Evolutionary conservation across 2,329 filamentous ascomycete species (phyloP).

Genomic region (Colletotrichum godetiae): DNA sequence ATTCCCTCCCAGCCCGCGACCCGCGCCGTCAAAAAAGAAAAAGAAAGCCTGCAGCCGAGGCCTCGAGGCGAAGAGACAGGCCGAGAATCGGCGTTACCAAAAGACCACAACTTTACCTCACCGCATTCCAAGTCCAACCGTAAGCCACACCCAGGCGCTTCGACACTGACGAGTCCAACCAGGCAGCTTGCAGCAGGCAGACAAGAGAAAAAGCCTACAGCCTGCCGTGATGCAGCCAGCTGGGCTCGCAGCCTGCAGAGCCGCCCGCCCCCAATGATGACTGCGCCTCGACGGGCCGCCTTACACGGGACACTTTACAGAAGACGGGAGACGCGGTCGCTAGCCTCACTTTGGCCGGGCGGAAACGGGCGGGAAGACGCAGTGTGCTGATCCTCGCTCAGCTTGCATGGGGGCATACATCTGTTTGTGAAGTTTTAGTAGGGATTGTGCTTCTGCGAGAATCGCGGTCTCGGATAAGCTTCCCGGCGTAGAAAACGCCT

Average conservation of each 20-base stretch:
- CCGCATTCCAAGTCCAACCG: too few relatives aligned
- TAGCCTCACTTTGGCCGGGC: slow-evolving; percentile 19
- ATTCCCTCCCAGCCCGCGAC: too few relatives aligned
- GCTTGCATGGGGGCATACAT: neutral
- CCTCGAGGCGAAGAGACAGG: neutral
- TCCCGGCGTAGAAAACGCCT: neutral
- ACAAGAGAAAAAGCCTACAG: neutral
- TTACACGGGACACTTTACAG: neutral
- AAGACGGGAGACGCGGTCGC: neutral
- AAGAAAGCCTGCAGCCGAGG: neutral
- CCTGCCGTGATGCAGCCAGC: neutral
- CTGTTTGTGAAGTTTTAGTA: neutral
- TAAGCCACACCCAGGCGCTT: too few relatives aligned
- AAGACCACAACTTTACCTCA: too few relatives aligned
- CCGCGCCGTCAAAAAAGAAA: neutral
- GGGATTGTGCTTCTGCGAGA: neutral
- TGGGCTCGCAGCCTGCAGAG: neutral
- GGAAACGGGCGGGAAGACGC: slow-evolving; percentile 13
- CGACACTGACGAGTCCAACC: too few relatives aligned
- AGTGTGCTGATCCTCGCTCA: neutral
- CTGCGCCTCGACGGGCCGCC: slow-evolving; percentile 24
- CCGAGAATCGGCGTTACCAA: too few relatives aligned
- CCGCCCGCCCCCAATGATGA: neutral
- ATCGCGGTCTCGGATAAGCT: neutral
- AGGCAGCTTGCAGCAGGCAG: neutral